Evolutionary conservation across 495 filamentous ascomycete species (phyloP), one percentile per base, ranked within the genome.

Genomic region (Thozetella sp.): DNA sequence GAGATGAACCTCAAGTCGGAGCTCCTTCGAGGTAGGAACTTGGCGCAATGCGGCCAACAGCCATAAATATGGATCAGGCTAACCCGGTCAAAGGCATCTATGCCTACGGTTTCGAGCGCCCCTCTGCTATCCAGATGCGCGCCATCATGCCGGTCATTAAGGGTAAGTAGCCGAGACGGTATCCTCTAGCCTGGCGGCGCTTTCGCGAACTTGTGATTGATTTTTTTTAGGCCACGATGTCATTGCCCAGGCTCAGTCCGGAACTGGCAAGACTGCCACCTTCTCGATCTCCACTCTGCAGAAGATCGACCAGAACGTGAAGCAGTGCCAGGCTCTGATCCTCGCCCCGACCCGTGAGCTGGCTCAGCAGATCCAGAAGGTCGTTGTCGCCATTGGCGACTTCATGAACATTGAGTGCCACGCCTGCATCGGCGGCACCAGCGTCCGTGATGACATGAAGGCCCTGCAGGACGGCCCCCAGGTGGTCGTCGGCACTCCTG

Each of bases 361-460:
- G 56, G 95, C 95, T 34, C 95, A 93, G 55, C 95, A 99, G 75
- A 99, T 99, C 65, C 95, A 98, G 72, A 96, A 92, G 51, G 95
- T 99, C 55, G 88, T 99, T 64, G 92, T 98, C 83, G 95, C 93
- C 17, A 88, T 99, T 25, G 95, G 95, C 53, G 95, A 99, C 72
- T 99, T 96, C 82, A 98, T 98, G 96, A 99, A 98, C 70, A 90
- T 98, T 1, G 92, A 99, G 75, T 98, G 96, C 77, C 95, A 99
- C 67, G 93, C 95, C 64, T 98, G 96, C 74, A 99, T 99, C 76
- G 95, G 95, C 63, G 95, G 95, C 26, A 99, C 95, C 60, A 97
- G 94, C 68, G 91, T 99, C 56, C 91, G 95, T 48, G 94, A 98
- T 62, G 95, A 99, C 75, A 97, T 98, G 66, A 89, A 92, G 76